Conservation (phyloP, 2,329 filamentous ascomycete genomes). For the Diplodia seriata region DNA sequence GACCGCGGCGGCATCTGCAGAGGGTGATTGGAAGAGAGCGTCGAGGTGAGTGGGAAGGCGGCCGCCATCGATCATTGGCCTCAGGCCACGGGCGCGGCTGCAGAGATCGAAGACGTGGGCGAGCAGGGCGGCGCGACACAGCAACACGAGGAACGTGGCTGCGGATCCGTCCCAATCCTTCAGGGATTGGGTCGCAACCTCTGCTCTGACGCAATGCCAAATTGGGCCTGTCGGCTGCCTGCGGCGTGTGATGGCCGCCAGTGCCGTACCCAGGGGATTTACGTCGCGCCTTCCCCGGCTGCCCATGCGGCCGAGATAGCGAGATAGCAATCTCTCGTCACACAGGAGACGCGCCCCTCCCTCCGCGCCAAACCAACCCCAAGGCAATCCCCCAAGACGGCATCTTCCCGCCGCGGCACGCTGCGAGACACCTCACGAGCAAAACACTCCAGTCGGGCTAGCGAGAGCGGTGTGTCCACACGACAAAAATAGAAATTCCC, state of each 20-base stretch:
- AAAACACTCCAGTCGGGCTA: background rate
- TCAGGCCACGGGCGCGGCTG: background rate
- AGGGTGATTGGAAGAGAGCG: conserved; percentile 5
- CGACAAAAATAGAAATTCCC: background rate
- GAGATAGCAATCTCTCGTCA: conserved; percentile 22
- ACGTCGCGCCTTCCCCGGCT: conserved; percentile 1
- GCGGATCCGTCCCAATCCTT: conserved; percentile 4
- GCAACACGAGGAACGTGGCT: conserved; percentile 16
- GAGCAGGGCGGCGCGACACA: background rate
- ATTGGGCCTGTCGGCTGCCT: background rate
- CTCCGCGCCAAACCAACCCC: background rate
- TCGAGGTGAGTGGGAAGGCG: conserved; percentile 3
- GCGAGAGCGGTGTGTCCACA: conserved; percentile 2
- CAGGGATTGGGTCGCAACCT: conserved; percentile 5
- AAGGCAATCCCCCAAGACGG: conserved; percentile 2
- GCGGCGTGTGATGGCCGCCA: background rate
- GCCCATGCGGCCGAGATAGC: conserved; percentile 10
- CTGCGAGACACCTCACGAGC: background rate
- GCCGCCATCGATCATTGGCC: conserved; percentile 13
- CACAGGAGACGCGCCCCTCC: background rate
- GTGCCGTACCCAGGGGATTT: background rate
- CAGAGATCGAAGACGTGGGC: background rate
- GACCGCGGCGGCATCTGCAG: background rate
- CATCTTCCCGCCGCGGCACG: background rate
- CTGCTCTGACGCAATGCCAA: conserved; percentile 22